Base-by-base conservation (phyloP, 148 eudicot genomes). In the Persicaria maculosa region DNA sequence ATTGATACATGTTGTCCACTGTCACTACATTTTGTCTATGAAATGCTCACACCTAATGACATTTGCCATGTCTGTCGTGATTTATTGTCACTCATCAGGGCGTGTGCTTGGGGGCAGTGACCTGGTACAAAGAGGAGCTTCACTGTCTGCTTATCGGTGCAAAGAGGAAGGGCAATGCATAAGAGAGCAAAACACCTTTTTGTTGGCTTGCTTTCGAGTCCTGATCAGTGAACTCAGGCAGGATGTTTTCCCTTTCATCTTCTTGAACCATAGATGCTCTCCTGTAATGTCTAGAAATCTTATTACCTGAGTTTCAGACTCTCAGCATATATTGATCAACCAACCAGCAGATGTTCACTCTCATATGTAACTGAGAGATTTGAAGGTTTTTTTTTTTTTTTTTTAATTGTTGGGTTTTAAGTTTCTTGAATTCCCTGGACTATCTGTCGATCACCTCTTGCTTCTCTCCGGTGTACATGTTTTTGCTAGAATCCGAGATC, bases 101-200 rank as follows among this genome's bases (percentile, higher is more conserved):
- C 70, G 3, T 65, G 70, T 43, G 45, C 45, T 17, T 65, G 70
- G 70, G 70, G 70, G 15, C 70, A 65, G 9, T 65, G 70, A 65
- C 47, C 15, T 17, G 46, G 4, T 16, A 4, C 31, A 19, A 58
- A 58, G 64, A 58, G 64, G 36, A 58, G 59, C 59, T 48, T 48
- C 17, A 53, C 57, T 2, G 19, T 20, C 20, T 58, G 36, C 17
- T 58, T 8, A 10, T 58, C 20, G 44, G 65, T 6, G 65, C 44
- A 31, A 12, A 62, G 44, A 62, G n/a, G 31, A 57, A 19, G 7
- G 64, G 9, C 64, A 57, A 57, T 57, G 36, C 14, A 25, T 22
- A 40, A 22, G 43, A 59, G 67, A 57, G 15, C 12, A 12, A 57
- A 19, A 6, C 6, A 57, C 17, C 6, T 25, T 7, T 17, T 7